phyloP scores from a whole-genome alignment of 129 eudicot genomes.

The Flaveria ramosissima region DNA sequence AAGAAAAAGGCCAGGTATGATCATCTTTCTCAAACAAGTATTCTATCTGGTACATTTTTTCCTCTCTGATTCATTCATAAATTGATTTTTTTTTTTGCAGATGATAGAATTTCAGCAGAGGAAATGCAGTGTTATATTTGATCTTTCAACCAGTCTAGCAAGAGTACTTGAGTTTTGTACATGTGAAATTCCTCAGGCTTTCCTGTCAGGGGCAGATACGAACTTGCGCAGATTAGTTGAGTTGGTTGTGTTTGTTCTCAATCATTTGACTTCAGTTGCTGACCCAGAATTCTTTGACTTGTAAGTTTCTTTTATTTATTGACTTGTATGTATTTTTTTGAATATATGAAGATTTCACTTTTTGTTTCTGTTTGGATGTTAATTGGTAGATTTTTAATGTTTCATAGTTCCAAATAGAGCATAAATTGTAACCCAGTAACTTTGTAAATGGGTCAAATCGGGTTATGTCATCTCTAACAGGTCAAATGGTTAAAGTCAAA shows the following conservation, averaged over 20 bases:
- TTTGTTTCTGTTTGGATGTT: conserved; percentile 1
- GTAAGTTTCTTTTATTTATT: conserved; percentile 45
- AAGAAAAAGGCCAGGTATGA: conserved; percentile 77
- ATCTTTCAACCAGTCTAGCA: conserved; percentile 90
- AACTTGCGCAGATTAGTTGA: conserved; percentile 86
- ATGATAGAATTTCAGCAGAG: conserved; percentile 76
- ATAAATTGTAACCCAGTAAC: not conserved
- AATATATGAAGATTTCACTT: not conserved
- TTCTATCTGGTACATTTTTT: not conserved
- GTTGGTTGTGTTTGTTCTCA: conserved; percentile 76
- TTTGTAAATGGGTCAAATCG: not conserved
- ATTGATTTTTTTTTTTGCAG: conserved; percentile 39
- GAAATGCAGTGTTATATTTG: conserved; percentile 88
- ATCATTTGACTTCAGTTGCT: conserved; percentile 70
- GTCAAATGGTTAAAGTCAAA: conserved; percentile 6
- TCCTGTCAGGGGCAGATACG: conserved; percentile 80
- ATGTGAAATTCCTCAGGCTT: conserved; percentile 83
- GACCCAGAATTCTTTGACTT: conserved; percentile 83
- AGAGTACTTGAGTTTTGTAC: conserved; percentile 92
- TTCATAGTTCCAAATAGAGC: not conserved
- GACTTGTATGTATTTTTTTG: not conserved
- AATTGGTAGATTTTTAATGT: not conserved
- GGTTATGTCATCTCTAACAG: not conserved
- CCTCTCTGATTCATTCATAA: not conserved
- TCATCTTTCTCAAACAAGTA: conserved; percentile 2